Evolutionary conservation across 805 yeast genomes (phyloP).

Genomic region (Candida chauliodis): DNA sequence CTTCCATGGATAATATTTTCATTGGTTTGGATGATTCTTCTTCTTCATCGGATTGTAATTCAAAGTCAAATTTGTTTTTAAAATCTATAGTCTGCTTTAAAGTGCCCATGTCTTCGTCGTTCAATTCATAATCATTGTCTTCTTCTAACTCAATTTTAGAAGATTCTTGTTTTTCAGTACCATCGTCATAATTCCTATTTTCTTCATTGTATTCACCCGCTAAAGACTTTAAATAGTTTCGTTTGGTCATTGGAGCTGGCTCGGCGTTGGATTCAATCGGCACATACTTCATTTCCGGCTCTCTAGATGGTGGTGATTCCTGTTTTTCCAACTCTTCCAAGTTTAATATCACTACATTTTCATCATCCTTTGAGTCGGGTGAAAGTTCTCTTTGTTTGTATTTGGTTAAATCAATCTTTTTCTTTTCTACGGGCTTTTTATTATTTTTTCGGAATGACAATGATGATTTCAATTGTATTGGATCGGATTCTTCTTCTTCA

Average conservation of each 20-base stretch:
- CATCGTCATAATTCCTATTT: slow-evolving; percentile 11
- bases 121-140: slow-evolving; percentile 10
- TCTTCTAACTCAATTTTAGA: slow-evolving; percentile 3
- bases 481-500: slow-evolving; percentile 13
- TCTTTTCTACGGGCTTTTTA: background rate
- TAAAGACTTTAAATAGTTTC: slow-evolving; percentile 6
- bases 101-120: slow-evolving; percentile 8
- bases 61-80: slow-evolving; percentile 3
- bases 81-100: slow-evolving; percentile 7
- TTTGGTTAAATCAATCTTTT: slow-evolving; percentile 13
- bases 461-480: background rate
- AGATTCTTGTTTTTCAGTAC: slow-evolving; percentile 7
- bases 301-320: no score
- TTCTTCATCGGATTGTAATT: slow-evolving; percentile 9
- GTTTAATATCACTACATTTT: background rate
- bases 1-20: background rate
- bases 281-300: slow-evolving; percentile 10
- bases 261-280: slow-evolving; percentile 9
- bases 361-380: no score
- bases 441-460: slow-evolving; percentile 1
- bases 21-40: slow-evolving; percentile 4
- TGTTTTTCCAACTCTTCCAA: no score
- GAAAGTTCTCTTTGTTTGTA: slow-evolving; percentile 7
- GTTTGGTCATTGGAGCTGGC: background rate
- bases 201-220: slow-evolving; percentile 11